phyloP scores from a whole-genome alignment of 805 yeast species.

The Hanseniaspora lachancei region DNA sequence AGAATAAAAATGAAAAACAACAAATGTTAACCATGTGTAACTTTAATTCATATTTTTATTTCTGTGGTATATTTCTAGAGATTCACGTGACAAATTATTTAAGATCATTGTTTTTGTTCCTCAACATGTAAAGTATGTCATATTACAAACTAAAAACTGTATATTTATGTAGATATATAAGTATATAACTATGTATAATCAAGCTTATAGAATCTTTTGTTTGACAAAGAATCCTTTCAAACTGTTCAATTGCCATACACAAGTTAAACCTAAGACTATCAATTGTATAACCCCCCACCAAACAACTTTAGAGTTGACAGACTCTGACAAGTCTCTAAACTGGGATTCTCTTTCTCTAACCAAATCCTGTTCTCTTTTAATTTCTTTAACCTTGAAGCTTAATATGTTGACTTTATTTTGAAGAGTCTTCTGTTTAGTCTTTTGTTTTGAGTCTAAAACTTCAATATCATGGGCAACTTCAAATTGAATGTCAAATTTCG shows the following conservation, averaged over 20 bases:
- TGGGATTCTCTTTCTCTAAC: conserved; percentile 64
- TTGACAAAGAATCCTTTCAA: conserved; percentile 66
- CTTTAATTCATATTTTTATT: background rate
- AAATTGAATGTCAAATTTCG: conserved; percentile 50
- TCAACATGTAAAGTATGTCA: background rate
- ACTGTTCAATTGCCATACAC: conserved; percentile 63
- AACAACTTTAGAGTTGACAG: conserved; percentile 55
- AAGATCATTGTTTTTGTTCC: background rate
- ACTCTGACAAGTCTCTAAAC: conserved; percentile 61
- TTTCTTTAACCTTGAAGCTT: conserved; percentile 43
- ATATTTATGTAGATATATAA: background rate
- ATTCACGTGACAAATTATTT: background rate
- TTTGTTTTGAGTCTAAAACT: conserved; percentile 51
- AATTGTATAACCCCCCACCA: conserved; percentile 63
- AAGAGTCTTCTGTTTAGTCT: conserved; percentile 40
- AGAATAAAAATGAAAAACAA: background rate
- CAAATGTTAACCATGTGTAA: too few species aligned
- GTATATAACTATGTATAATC: background rate
- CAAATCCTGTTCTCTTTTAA: conserved; percentile 50
- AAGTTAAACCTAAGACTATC: conserved; percentile 49
- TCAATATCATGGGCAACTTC: conserved; percentile 52
- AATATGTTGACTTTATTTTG: conserved; percentile 46
- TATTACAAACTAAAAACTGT: background rate
- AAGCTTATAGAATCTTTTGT: conserved; percentile 38
- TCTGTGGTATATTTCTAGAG: background rate